These are phyloP conservation scores for Beta macrorhiza DNA, from an alignment of 179 eudicot genomes.

Conservation along the genomic window DNA sequence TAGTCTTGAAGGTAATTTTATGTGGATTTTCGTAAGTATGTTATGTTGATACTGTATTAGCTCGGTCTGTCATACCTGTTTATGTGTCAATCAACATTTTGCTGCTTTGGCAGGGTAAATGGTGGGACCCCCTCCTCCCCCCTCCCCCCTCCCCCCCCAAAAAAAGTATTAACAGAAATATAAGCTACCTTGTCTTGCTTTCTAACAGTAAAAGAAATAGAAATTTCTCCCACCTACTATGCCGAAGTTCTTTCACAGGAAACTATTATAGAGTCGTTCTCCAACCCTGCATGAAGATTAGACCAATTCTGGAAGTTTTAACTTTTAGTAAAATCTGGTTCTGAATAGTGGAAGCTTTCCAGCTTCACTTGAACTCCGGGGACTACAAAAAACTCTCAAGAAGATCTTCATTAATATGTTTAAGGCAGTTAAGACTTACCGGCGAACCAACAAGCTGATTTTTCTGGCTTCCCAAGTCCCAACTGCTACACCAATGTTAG, in stretches of 20 bases:
- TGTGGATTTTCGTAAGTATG: too few relatives aligned
- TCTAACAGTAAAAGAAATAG: background rate
- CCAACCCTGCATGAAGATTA: background rate
- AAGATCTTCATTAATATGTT: background rate
- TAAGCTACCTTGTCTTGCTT: background rate
- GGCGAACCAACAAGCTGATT: background rate
- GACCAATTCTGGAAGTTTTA: background rate
- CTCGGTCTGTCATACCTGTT: background rate
- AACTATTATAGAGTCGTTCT: background rate
- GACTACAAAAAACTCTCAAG: background rate
- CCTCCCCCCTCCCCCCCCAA: too few relatives aligned
- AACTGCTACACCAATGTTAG: background rate
- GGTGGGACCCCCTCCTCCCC: too few relatives aligned
- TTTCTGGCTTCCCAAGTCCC: background rate
- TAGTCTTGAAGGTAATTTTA: constrained; percentile 69
- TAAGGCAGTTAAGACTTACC: background rate
- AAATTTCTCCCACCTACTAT: background rate
- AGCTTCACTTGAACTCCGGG: background rate
- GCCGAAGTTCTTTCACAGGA: background rate
- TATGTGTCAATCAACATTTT: background rate
- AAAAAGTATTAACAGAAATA: background rate
- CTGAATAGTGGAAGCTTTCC: background rate
- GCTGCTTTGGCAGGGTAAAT: background rate
- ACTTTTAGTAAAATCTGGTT: background rate
- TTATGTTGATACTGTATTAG: background rate